Conservation (phyloP, 2,329 filamentous ascomycete genomes). For the Tolypocladium capitatum region DNA sequence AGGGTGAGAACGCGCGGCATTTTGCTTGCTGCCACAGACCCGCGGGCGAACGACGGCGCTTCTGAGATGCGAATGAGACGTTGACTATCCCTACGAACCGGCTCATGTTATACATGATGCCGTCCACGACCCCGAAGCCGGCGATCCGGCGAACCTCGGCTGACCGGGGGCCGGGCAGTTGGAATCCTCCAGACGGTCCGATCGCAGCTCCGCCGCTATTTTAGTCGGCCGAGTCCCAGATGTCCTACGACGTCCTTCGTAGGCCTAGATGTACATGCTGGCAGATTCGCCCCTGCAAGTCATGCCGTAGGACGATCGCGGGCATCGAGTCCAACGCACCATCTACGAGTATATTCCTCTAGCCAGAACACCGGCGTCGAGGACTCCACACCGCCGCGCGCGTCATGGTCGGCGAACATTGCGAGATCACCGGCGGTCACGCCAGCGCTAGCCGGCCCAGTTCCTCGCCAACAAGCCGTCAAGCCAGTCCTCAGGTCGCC, state of each 20-base stretch:
- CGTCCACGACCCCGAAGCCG: too few relatives aligned
- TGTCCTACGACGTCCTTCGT: too few relatives aligned
- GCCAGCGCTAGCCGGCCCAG: neutral
- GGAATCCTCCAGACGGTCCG: neutral
- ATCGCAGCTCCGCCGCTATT: neutral
- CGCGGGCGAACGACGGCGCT: neutral
- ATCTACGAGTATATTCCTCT: too few relatives aligned
- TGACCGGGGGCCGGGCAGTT: neutral
- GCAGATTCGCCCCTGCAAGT: neutral
- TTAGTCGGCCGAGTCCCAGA: neutral
- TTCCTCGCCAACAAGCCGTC: neutral
- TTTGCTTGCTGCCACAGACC: neutral
- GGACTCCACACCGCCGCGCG: neutral
- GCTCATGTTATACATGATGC: neutral
- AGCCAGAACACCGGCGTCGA: too few relatives aligned
- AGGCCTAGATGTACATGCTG: neutral
- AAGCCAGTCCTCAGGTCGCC: neutral
- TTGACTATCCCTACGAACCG: neutral
- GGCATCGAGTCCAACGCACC: too few relatives aligned
- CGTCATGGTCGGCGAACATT: slow-evolving; percentile 2
- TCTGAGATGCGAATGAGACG: neutral
- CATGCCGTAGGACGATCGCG: neutral
- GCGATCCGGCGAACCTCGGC: too few relatives aligned
- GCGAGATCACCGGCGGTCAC: slow-evolving; percentile 1
- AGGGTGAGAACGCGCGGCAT: slow-evolving; percentile 49